Percentiles rank a stretch among this genome's conserved stretches.
These are phyloP conservation scores for Chloromonas sp. DNA, from an alignment of 163 green algal species.

Conservation along the genomic window DNA sequence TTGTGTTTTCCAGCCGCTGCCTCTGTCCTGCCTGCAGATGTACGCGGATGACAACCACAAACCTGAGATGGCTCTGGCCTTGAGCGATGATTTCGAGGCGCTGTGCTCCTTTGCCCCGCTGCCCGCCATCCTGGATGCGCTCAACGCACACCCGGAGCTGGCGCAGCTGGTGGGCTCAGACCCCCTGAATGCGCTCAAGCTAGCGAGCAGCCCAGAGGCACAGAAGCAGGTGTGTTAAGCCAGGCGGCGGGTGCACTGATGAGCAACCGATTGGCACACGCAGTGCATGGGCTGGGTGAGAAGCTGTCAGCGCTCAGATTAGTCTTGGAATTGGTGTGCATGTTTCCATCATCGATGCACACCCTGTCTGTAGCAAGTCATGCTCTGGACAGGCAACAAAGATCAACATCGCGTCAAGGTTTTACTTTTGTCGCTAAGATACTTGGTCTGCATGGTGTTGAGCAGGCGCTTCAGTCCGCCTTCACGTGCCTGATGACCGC, in stretches of 20 bases:
- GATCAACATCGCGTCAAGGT: too few relatives aligned
- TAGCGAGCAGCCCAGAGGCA: background rate
- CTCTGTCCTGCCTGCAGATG: conserved; percentile 34
- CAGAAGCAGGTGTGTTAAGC: conserved; percentile 4
- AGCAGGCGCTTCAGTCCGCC: conserved; percentile 47
- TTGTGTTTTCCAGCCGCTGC: too few relatives aligned
- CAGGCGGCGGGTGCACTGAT: background rate
- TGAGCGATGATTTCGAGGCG: conserved; percentile 78
- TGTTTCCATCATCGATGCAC: too few relatives aligned
- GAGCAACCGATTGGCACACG: too few relatives aligned
- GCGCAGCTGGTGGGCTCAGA: conserved; percentile 8
- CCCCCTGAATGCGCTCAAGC: conserved; percentile 8
- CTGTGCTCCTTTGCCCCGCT: conserved; percentile 83
- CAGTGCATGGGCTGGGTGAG: too few relatives aligned
- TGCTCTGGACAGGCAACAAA: too few relatives aligned
- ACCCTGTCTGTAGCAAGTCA: too few relatives aligned
- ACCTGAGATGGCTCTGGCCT: conserved; percentile 96
- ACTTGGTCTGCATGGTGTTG: background rate
- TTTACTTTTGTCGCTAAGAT: too few relatives aligned
- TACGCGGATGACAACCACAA: conserved; percentile 98
- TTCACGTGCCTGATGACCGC: conserved; percentile 79
- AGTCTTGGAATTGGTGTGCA: too few relatives aligned
- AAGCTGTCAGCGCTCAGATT: too few relatives aligned
- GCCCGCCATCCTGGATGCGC: conserved; percentile 42
- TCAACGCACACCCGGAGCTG: conserved; percentile 14